Evolutionary conservation across 345 rosid genomes (phyloP).

Genomic region (Crucihimalaya himalaica): DNA sequence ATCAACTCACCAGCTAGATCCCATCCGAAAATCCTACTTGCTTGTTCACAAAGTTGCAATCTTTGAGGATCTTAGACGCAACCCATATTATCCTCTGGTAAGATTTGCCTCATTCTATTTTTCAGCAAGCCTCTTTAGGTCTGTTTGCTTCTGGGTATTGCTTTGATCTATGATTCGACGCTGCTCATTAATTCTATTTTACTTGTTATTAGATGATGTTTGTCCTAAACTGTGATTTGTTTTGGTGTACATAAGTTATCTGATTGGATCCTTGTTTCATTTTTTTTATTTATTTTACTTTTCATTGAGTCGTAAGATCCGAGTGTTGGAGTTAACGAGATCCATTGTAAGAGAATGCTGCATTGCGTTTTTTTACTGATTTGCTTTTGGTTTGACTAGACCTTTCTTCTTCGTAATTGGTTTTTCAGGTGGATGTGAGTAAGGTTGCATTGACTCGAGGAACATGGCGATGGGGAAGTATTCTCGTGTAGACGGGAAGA

Average conservation of each 20-base stretch:
- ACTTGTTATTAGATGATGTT: constrained; percentile 5
- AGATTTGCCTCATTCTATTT: background rate
- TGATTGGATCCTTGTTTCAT: background rate
- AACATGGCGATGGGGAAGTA: constrained; percentile 68
- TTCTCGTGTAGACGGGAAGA: constrained; percentile 67
- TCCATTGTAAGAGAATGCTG: constrained; percentile 1
- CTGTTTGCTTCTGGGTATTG: constrained; percentile 9
- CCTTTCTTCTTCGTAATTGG: constrained; percentile 4
- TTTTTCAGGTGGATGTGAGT: constrained; percentile 31
- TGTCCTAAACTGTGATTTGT: background rate
- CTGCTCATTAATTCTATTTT: background rate
- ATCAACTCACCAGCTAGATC: constrained; percentile 17
- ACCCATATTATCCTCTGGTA: background rate
- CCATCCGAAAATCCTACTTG: background rate
- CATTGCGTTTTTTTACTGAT: background rate
- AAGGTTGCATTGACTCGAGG: constrained; percentile 4
- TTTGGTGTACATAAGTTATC: background rate
- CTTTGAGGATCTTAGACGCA: constrained; percentile 10
- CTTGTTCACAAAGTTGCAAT: constrained; percentile 22
- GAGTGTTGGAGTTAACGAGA: constrained; percentile 21
- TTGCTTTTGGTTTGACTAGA: background rate
- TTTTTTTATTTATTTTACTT: background rate
- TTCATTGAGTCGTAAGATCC: constrained; percentile 22
- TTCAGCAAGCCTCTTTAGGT: background rate
- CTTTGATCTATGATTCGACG: constrained; percentile 10